phyloP scores from a whole-genome alignment of 129 eudicot genomes.

The Centella asiatica region DNA sequence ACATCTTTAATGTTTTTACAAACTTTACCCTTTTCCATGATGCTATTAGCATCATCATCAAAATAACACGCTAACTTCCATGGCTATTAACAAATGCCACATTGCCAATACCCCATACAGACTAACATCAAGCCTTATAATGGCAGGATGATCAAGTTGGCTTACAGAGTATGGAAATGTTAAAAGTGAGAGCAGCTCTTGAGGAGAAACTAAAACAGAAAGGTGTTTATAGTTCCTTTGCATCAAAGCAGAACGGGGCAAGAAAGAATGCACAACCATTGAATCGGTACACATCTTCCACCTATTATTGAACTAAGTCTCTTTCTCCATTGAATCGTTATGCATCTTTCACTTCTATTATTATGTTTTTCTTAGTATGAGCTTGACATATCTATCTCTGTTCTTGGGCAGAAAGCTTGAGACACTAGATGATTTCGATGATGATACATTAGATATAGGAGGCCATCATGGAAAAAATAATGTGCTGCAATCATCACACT shows the following conservation, averaged over 20 bases:
- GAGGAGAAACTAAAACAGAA: constrained; percentile 85
- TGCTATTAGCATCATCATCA: neutral
- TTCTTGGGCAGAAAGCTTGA: constrained; percentile 52
- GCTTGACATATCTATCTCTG: neutral
- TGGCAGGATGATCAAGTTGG: constrained; percentile 50
- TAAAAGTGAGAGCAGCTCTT: constrained; percentile 81
- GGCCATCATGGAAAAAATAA: constrained; percentile 8
- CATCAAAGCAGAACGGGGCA: constrained; percentile 28
- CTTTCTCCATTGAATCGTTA: neutral
- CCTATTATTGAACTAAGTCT: neutral
- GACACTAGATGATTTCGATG: constrained; percentile 84
- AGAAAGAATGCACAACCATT: constrained; percentile 34
- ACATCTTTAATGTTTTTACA: neutral
- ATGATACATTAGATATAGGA: constrained; percentile 43
- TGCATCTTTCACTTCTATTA: neutral
- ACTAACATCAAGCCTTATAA: neutral
- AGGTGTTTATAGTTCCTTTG: constrained; percentile 49
- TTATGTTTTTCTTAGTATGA: neutral
- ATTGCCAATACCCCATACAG: neutral
- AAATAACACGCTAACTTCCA: neutral
- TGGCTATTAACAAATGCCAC: neutral
- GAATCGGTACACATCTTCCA: constrained; percentile 42
- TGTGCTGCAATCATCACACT: constrained; percentile 14
- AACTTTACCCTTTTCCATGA: neutral
- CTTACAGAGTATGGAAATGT: constrained; percentile 73